Conservation (phyloP, 2,329 filamentous ascomycete genomes). For the Colletotrichum sublineola region DNA sequence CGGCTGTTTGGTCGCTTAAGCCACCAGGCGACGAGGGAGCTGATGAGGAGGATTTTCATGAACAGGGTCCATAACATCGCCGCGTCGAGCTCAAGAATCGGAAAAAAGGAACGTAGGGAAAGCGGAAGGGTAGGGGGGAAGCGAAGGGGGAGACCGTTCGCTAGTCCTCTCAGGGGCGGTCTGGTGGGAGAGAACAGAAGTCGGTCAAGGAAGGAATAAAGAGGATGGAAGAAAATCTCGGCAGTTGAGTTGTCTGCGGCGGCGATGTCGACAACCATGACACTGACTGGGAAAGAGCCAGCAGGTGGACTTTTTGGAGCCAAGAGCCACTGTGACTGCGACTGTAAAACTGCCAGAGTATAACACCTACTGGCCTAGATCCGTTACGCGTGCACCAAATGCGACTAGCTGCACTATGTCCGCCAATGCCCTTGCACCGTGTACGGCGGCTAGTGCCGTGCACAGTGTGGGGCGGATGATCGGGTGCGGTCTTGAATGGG, state of each 20-base stretch:
- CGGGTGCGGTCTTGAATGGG: conserved; percentile 8
- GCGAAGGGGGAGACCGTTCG: conserved; percentile 41
- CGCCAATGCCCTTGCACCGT: conserved; percentile 22
- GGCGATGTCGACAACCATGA: conserved; percentile 34
- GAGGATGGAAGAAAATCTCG: conserved; percentile 41
- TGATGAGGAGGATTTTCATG: conserved; percentile 43
- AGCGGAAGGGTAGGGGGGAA: conserved; percentile 26
- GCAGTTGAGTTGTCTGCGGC: conserved; percentile 35
- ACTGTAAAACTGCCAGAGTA: conserved; percentile 5
- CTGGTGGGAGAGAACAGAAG: conserved; percentile 32
- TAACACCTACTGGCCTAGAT: neutral
- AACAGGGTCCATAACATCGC: conserved; percentile 44
- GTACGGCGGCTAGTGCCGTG: conserved; percentile 23
- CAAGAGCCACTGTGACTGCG: conserved; percentile 15
- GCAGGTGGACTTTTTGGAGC: conserved; percentile 2
- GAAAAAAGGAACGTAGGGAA: conserved; percentile 14
- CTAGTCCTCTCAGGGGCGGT: conserved; percentile 34
- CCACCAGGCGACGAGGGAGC: conserved; percentile 44
- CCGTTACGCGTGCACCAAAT: neutral
- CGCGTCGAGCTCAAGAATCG: conserved; percentile 38
- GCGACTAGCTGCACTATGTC: neutral
- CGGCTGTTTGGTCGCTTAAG: conserved; percentile 40
- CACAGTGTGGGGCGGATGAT: conserved; percentile 33
- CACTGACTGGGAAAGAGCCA: conserved; percentile 16
- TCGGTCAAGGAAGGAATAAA: conserved; percentile 32